These are phyloP conservation scores for Spergularia azorica DNA, from an alignment of 179 eudicot species.

Conservation along the genomic window DNA sequence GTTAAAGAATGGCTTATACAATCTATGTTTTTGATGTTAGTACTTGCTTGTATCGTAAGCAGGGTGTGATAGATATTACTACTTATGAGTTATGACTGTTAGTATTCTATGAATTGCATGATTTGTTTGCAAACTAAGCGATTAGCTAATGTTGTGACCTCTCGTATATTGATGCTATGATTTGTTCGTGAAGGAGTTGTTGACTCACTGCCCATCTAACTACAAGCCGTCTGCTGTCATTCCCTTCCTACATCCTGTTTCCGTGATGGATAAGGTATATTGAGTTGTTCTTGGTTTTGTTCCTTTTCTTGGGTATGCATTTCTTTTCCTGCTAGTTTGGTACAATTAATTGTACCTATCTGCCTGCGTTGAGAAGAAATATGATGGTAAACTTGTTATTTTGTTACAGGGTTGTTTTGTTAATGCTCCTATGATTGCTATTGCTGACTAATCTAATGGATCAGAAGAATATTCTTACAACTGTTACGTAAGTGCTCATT, in stretches of 20 bases:
- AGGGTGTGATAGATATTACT: too few relatives aligned
- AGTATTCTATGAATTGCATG: conserved; percentile 80
- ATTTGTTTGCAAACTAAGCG: conserved; percentile 21
- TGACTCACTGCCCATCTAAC: not conserved
- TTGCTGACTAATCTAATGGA: conserved; percentile 94
- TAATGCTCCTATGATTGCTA: conserved; percentile 97
- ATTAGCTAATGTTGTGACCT: too few relatives aligned
- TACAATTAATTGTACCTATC: not conserved
- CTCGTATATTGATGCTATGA: conserved; percentile 11
- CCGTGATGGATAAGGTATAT: too few relatives aligned
- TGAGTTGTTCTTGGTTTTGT: too few relatives aligned
- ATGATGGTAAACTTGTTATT: conserved; percentile 4
- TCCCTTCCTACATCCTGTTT: too few relatives aligned
- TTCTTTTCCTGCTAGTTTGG: not conserved
- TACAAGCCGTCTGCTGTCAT: too few relatives aligned
- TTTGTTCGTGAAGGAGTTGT: too few relatives aligned
- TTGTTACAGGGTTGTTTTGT: conserved; percentile 85
- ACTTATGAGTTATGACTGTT: too few relatives aligned
- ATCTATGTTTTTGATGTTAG: too few relatives aligned
- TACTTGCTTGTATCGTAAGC: too few relatives aligned
- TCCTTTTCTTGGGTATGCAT: too few relatives aligned
- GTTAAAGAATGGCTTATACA: too few relatives aligned
- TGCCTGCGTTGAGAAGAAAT: not conserved
- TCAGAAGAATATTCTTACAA: conserved; percentile 91
- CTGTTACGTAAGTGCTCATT: conserved; percentile 58